Conservation (phyloP, 257 asterid species). For the Solanum corneliomulleri region DNA sequence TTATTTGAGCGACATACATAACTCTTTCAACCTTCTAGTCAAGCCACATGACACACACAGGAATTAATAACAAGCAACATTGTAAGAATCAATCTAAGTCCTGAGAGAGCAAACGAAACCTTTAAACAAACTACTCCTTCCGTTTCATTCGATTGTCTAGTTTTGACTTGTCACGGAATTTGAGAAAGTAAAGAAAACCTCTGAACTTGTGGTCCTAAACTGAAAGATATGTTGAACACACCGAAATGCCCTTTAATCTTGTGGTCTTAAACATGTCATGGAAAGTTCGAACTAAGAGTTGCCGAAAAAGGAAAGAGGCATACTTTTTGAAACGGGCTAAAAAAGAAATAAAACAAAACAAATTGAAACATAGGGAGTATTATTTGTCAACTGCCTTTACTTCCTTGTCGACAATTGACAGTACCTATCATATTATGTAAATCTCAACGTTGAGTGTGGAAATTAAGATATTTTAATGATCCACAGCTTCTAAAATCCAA, state of each 20-base stretch:
- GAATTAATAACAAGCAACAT: neutral
- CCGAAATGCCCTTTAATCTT: neutral
- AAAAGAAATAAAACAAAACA: neutral
- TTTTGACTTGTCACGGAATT: neutral
- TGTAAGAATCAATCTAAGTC: neutral
- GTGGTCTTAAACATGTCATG: neutral
- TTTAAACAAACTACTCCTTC: neutral
- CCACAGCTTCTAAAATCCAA: neutral
- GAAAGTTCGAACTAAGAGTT: neutral
- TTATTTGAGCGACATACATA: neutral
- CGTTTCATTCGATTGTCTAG: neutral
- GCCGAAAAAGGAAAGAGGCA: neutral
- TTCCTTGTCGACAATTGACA: neutral
- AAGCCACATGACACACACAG: neutral
- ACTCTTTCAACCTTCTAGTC: neutral
- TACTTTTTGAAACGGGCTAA: neutral
- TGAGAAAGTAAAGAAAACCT: neutral
- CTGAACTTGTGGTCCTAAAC: neutral
- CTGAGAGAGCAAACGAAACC: neutral
- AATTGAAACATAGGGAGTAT: neutral
- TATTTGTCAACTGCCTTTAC: neutral
- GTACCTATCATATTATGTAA: neutral
- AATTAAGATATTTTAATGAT: neutral
- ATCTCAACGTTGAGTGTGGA: neutral
- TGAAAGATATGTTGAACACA: neutral